A percentile compares a stretch with the other conserved stretches of the same genome.
These are phyloP conservation scores for Pestalotiopsis sp. DNA, from an alignment of 2,329 filamentous ascomycete genomes.

Conservation along the genomic window DNA sequence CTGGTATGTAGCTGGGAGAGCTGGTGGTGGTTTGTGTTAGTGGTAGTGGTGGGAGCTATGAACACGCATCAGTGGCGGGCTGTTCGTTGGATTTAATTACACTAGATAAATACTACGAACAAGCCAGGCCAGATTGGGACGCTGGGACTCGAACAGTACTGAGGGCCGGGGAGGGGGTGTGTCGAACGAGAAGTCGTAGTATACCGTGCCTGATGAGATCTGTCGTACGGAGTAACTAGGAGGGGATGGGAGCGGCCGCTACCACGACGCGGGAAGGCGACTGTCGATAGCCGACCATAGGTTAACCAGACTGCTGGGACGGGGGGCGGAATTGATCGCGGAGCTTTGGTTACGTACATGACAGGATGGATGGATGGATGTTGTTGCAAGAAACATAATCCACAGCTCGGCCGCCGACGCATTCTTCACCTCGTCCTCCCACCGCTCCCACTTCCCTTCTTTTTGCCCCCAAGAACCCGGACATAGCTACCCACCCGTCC, in stretches of 20 bases:
- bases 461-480: too few relatives aligned
- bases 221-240: background rate
- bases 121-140: background rate
- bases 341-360: background rate
- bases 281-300: conserved; percentile 9
- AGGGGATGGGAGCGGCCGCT: background rate
- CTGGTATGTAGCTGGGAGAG: background rate
- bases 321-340: background rate
- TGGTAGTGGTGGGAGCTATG: too few relatives aligned
- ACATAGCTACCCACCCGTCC: too few relatives aligned
- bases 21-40: too few relatives aligned
- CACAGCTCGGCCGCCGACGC: too few relatives aligned
- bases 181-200: background rate
- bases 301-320: conserved; percentile 11
- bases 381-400: too few relatives aligned
- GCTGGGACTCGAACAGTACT: background rate
- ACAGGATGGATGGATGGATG: background rate
- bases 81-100: too few relatives aligned
- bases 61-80: too few relatives aligned
- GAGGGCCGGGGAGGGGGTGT: background rate
- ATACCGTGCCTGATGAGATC: background rate
- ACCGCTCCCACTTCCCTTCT: too few relatives aligned
- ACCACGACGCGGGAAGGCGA: background rate
- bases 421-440: too few relatives aligned
- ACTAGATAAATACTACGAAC: too few relatives aligned